A percentile compares a stretch with the other conserved stretches of the same genome.
Evolutionary conservation across 1,284 basidiomycete species (phyloP).

Genomic region (Ceratobasidium sp.): DNA sequence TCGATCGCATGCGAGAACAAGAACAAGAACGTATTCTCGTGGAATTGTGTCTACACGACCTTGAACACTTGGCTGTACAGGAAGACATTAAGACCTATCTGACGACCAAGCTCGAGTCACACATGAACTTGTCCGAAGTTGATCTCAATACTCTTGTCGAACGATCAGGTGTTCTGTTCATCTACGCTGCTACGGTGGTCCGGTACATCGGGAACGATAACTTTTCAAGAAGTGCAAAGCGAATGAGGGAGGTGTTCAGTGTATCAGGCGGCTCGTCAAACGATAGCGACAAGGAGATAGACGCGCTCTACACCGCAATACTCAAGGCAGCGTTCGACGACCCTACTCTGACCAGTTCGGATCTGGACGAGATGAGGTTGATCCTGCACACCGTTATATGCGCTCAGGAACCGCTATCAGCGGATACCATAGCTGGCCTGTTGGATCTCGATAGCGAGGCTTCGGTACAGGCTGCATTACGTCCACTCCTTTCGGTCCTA

Average conservation of each 20-base stretch:
- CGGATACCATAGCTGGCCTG: not conserved
- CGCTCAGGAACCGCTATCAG: slow-evolving; percentile 10
- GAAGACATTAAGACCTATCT: slow-evolving; percentile 18
- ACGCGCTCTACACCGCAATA: slow-evolving; percentile 10
- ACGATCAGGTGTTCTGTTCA: slow-evolving; percentile 31
- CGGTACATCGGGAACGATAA: slow-evolving; percentile 2
- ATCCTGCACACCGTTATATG: slow-evolving; percentile 15
- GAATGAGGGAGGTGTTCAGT: not conserved
- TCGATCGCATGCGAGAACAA: not conserved
- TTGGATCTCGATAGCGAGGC: not conserved
- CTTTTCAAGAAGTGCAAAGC: not conserved
- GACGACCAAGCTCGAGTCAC: not conserved
- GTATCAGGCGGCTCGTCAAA: not conserved
- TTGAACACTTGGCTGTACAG: slow-evolving; percentile 5
- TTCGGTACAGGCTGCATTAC: not conserved
- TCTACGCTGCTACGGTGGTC: slow-evolving; percentile 21
- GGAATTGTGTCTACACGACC: slow-evolving; percentile 13
- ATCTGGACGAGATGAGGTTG: not conserved
- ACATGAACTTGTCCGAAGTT: not conserved
- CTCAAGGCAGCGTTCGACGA: no score
- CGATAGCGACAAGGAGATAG: not conserved
- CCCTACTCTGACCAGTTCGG: not conserved
- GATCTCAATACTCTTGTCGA: not conserved
- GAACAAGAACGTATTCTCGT: not conserved
- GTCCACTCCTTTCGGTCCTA: slow-evolving; percentile 8